Evolutionary conservation across 129 eudicot species (phyloP).

Genomic region (Pseudognaphalium luteoalbum): DNA sequence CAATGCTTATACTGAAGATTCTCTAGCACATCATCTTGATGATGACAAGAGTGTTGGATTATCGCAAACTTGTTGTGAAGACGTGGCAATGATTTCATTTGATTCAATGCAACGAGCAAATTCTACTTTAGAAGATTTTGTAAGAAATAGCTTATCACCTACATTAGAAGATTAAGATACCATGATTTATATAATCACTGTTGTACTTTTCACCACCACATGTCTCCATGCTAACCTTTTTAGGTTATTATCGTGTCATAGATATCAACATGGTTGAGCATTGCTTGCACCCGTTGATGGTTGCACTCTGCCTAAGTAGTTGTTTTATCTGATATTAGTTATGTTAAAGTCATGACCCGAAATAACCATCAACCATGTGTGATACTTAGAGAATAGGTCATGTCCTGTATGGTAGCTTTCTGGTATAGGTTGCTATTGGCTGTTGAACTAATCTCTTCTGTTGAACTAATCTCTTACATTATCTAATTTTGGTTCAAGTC

Average conservation of each 20-base stretch:
- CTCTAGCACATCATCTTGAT: slow-evolving; percentile 29
- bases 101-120: slow-evolving; percentile 86
- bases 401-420: neutral
- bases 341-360: neutral
- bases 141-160: slow-evolving; percentile 37
- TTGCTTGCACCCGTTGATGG: neutral
- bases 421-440: neutral
- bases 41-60: slow-evolving; percentile 30
- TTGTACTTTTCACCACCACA: neutral
- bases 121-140: slow-evolving; percentile 97
- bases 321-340: neutral
- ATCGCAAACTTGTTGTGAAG: slow-evolving; percentile 27
- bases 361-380: neutral
- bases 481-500: too few relatives aligned
- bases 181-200: neutral
- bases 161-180: neutral
- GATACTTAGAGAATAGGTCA: neutral
- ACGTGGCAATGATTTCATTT: slow-evolving; percentile 53
- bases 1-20: slow-evolving; percentile 21
- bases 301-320: neutral
- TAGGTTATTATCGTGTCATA: neutral
- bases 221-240: neutral
- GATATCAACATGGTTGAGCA: neutral
- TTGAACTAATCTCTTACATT: neutral
- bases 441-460: neutral